phyloP scores from a whole-genome alignment of 805 yeast genomes.

The Hermanozyma aechmeae region DNA sequence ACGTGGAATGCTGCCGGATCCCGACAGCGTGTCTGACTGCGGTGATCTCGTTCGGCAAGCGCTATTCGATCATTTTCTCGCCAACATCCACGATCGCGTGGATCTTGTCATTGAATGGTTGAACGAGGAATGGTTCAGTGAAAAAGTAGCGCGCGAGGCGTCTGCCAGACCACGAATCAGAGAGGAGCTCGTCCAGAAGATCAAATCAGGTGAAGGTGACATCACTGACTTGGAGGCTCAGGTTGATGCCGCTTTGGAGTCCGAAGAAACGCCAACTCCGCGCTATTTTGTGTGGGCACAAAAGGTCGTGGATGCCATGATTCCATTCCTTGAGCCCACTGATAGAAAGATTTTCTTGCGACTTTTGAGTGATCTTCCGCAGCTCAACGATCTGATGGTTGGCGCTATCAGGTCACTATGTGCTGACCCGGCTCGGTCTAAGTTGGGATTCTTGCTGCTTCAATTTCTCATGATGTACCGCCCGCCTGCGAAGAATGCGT shows the following conservation, averaged over 20 bases:
- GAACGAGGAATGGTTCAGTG: conserved; percentile 87
- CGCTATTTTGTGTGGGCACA: conserved; percentile 62
- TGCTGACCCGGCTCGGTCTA: conserved; percentile 73
- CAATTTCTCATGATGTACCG: conserved; percentile 81
- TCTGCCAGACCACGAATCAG: too few species aligned
- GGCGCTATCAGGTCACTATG: conserved; percentile 63
- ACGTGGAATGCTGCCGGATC: conserved; percentile 51
- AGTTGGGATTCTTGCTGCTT: conserved; percentile 74
- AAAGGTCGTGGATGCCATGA: conserved; percentile 63
- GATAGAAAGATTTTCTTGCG: conserved; percentile 79
- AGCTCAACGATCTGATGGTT: conserved; percentile 53
- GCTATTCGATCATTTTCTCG: conserved; percentile 63
- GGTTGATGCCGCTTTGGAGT: conserved; percentile 6
- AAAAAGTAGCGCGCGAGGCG: conserved; percentile 34
- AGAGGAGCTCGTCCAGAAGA: conserved; percentile 9
- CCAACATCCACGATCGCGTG: conserved; percentile 60
- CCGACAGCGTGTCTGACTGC: conserved; percentile 26
- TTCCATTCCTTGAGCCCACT: conserved; percentile 74
- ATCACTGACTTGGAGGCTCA: conserved; percentile 8
- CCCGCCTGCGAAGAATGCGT: conserved; percentile 65
- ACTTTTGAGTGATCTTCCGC: conserved; percentile 81
- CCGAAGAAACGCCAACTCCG: conserved; percentile 24
- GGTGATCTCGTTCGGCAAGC: conserved; percentile 60
- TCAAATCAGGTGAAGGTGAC: conserved; percentile 3
- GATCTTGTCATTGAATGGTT: conserved; percentile 85